Evolutionary conservation across 139 green algal species (phyloP), one percentile per base, ranked within the genome.

Genomic region (Chlorella sp.): DNA sequence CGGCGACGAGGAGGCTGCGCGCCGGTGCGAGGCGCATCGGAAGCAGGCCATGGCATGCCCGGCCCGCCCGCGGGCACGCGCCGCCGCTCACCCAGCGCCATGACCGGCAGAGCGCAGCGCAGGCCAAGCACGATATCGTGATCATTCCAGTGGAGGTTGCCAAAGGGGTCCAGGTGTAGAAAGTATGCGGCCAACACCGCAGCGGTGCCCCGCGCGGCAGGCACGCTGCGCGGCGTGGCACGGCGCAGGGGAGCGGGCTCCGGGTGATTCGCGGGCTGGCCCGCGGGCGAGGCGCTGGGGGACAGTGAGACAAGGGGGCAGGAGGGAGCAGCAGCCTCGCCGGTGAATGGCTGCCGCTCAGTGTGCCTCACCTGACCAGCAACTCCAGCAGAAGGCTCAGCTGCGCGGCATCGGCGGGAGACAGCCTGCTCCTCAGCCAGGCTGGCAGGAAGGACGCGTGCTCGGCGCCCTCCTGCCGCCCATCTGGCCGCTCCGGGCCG

Each of bases 171-270:
- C 1, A 87, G 46, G 40, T 83, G 45, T 6, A 75, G 59, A 8
- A 88, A 72, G 43, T 77, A 86, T 9, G 58, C 77, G 3, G 79
- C 53, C 0, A 63, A 55, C n/a, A 87, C 78, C 3, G 84, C 84
- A 19, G 77, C 48, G 21, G 59, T 84, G 43, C 77, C 84, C 40
- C 79, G 77, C 0, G 82, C 29, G 21, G 73, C 84, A 9, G 72
- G 72, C 35, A 65, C 63, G 33, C 72, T 71, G 50, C 19, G 64
- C 41, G 29, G 35, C 31, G 23, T 43, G 48, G 23, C 3, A 36
- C 29, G 21, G 0, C 1, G 25, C n/a, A 14, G 21, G 12, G 3
- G 21, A 23, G n/a, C n/a, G 25, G 25, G 35, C 33, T 19, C 2
- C 6, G 29, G 4, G n/a, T 3, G 21, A 31, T 9, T 29, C 15